Evolutionary conservation across 208 protist genomes (phyloP).

Genomic region (Leishmania amazonensis): DNA sequence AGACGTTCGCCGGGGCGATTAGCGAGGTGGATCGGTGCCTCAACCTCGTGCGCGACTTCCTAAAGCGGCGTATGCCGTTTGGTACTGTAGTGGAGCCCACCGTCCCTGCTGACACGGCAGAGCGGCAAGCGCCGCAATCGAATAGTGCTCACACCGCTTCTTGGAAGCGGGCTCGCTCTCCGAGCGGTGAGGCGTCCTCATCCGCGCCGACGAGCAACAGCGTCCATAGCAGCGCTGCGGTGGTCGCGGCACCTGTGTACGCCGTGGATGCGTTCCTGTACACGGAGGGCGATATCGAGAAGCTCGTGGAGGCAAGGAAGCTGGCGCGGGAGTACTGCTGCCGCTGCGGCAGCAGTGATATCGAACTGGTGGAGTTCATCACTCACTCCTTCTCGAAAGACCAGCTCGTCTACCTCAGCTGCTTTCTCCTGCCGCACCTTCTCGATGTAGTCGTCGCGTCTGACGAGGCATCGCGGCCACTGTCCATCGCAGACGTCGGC

Average conservation of each 20-base stretch:
- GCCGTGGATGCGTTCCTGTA: slow-evolving; percentile 83
- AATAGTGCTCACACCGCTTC: not conserved
- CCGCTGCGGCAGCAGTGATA: slow-evolving; percentile 56
- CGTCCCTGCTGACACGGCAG: not conserved
- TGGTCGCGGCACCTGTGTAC: slow-evolving; percentile 40
- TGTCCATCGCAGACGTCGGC: slow-evolving; percentile 66
- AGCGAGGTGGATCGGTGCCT: slow-evolving; percentile 57
- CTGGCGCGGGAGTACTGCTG: slow-evolving; percentile 74
- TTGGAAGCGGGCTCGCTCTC: slow-evolving; percentile 23
- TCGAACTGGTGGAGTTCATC: slow-evolving; percentile 72
- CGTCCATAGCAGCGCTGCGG: not conserved
- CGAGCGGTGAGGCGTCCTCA: not conserved
- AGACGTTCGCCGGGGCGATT: slow-evolving; percentile 36
- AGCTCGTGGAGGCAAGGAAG: slow-evolving; percentile 41
- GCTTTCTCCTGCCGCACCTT: slow-evolving; percentile 55
- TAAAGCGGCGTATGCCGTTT: slow-evolving; percentile 53
- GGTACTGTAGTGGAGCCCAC: slow-evolving; percentile 50
- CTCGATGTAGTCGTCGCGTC: not conserved
- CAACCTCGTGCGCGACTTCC: slow-evolving; percentile 40
- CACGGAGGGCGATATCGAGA: slow-evolving; percentile 66
- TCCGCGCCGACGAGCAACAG: not conserved
- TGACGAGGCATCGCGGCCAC: slow-evolving; percentile 2
- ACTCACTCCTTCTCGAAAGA: slow-evolving; percentile 87
- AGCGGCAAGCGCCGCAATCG: not conserved
- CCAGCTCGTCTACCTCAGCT: slow-evolving; percentile 77